These are phyloP conservation scores for Triticum monococcum DNA, from an alignment of 176 grass and related monocot species.

Conservation along the genomic window DNA sequence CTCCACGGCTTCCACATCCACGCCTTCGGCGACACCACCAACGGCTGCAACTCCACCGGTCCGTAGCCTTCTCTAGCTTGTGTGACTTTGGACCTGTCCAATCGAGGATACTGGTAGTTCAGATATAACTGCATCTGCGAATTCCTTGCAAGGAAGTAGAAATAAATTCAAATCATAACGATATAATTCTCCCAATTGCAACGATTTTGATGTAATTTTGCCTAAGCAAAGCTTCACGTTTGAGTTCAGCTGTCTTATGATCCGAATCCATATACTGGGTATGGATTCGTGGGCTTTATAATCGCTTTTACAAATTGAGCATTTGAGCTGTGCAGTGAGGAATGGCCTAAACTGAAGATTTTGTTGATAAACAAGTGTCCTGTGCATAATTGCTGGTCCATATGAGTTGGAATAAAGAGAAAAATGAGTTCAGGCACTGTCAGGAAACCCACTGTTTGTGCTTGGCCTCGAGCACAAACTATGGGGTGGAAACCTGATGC, in stretches of 20 bases:
- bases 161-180: background rate
- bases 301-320: background rate
- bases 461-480: background rate
- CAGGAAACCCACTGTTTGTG: background rate
- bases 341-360: background rate
- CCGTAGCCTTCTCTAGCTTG: background rate
- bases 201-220: background rate
- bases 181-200: background rate
- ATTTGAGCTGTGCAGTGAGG: background rate
- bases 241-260: background rate
- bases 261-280: background rate
- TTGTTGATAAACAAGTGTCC: background rate
- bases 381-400: background rate
- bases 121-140: background rate
- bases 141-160: background rate
- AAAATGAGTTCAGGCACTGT: background rate
- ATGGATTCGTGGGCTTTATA: background rate
- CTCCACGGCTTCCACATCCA: conserved; percentile 70
- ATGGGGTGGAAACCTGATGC: background rate
- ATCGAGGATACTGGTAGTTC: background rate
- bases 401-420: background rate
- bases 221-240: background rate
- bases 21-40: conserved; percentile 71
- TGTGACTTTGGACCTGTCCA: background rate
- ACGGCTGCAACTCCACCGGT: conserved; percentile 74